Percentiles rank a stretch among this genome's conserved stretches.
These are phyloP conservation scores for Golubevia pallescens DNA, from an alignment of 1,284 basidiomycete species.

Conservation along the genomic window DNA sequence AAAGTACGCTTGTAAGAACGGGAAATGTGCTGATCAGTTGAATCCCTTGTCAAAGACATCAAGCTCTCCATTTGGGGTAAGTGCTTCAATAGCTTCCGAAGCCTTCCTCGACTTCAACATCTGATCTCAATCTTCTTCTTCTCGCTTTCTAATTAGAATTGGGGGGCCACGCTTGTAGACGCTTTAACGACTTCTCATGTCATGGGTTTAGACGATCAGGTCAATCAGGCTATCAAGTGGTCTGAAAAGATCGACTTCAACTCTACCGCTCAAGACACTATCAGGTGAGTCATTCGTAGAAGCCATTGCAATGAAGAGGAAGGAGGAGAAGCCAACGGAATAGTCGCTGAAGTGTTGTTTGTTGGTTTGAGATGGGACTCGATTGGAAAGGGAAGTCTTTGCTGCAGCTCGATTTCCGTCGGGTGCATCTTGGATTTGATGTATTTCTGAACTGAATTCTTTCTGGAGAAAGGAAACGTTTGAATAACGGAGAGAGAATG, in stretches of 20 bases:
- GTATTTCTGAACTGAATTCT: too few species aligned
- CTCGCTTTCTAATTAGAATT: conserved; percentile 24
- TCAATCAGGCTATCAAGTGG: conserved; percentile 21
- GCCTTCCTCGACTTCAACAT: too few species aligned
- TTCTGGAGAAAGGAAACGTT: too few species aligned
- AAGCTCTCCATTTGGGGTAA: background rate
- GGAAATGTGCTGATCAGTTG: conserved; percentile 26
- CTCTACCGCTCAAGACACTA: conserved; percentile 18
- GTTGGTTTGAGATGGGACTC: too few species aligned
- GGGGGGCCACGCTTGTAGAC: conserved; percentile 49
- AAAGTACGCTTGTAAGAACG: conserved; percentile 24
- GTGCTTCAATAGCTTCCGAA: too few species aligned
- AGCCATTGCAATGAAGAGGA: too few species aligned
- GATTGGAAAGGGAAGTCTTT: too few species aligned
- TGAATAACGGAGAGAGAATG: too few species aligned
- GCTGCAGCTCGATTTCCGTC: too few species aligned
- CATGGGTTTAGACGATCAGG: conserved; percentile 43
- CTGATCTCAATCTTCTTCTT: background rate
- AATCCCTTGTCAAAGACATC: conserved; percentile 24
- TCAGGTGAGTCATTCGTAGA: conserved; percentile 10
- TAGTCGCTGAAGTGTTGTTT: too few species aligned
- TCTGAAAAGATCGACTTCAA: conserved; percentile 31
- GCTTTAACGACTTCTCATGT: conserved; percentile 39
- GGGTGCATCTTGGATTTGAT: too few species aligned
- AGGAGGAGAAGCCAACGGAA: too few species aligned